Conservation (phyloP, 139 green algal genomes). For the Coccomyxa sp. region DNA sequence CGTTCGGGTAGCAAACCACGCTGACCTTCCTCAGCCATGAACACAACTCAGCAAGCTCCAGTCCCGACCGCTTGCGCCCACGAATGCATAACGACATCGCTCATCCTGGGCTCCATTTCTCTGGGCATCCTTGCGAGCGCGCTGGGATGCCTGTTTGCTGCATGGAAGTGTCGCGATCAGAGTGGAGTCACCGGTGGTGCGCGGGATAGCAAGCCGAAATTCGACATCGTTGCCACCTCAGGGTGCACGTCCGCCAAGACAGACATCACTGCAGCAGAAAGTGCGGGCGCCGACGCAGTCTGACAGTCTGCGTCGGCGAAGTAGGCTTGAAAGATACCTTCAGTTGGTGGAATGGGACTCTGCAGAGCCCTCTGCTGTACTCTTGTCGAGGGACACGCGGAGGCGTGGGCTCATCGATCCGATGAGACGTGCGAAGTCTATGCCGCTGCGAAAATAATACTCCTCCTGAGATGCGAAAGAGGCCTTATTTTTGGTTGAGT, state of each 20-base stretch:
- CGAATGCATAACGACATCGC: background rate
- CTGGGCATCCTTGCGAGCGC: background rate
- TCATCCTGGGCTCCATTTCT: background rate
- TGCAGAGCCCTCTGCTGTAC: background rate
- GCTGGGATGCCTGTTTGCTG: background rate
- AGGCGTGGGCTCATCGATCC: background rate
- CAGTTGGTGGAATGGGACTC: background rate
- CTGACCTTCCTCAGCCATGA: background rate
- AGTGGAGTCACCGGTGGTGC: background rate
- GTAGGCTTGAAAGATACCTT: background rate
- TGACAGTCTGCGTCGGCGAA: background rate
- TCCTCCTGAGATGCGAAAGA: background rate
- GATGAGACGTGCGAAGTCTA: background rate
- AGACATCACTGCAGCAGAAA: background rate
- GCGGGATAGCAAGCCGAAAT: background rate
- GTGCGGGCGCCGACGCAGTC: background rate
- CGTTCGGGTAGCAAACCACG: background rate
- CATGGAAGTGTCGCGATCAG: background rate
- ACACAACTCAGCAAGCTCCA: background rate
- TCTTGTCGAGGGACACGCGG: background rate
- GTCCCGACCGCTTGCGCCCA: too few species aligned
- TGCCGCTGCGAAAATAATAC: background rate
- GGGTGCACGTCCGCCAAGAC: background rate
- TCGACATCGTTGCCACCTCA: background rate
- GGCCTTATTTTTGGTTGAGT: background rate